Percentiles rank a stretch among this genome's conserved stretches.
These are phyloP conservation scores for Hymenoscyphus salicellus DNA, from an alignment of 2,329 filamentous ascomycete genomes.

Conservation along the genomic window DNA sequence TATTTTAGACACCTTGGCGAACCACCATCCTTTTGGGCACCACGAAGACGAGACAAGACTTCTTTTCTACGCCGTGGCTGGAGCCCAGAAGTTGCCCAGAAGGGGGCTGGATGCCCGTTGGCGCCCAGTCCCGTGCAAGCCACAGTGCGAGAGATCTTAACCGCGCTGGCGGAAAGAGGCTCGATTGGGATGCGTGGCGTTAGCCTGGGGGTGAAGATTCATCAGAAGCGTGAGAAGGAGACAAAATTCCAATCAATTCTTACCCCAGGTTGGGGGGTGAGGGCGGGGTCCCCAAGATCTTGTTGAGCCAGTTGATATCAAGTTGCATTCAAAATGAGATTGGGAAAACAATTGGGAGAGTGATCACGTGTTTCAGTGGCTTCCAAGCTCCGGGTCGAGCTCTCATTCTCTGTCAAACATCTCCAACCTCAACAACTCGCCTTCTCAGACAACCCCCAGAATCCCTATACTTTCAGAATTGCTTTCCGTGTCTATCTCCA, in stretches of 20 bases:
- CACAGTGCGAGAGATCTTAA: slow-evolving; percentile 1
- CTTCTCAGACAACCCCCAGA: too few species aligned
- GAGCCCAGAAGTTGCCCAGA: not conserved
- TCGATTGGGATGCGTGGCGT: not conserved
- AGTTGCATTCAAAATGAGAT: not conserved
- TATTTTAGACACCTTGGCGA: not conserved
- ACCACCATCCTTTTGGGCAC: not conserved
- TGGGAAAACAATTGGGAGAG: not conserved
- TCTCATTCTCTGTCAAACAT: too few species aligned
- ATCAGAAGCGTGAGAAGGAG: not conserved
- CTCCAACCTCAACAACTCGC: too few species aligned
- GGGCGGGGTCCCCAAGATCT: not conserved
- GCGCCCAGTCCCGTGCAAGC: not conserved
- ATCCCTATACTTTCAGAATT: too few species aligned
- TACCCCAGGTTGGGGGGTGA: not conserved
- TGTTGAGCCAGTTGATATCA: not conserved
- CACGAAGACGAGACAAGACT: not conserved
- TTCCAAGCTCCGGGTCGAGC: too few species aligned
- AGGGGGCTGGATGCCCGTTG: not conserved
- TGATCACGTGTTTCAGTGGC: not conserved
- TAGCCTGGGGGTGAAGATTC: not conserved
- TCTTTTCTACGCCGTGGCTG: not conserved
- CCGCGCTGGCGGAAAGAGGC: not conserved
- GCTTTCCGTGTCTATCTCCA: too few species aligned
- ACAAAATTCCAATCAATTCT: not conserved